Evolutionary conservation across 345 rosid species (phyloP), one percentile per base, ranked within the genome.

Genomic region (Eucalyptus leucophloia): DNA sequence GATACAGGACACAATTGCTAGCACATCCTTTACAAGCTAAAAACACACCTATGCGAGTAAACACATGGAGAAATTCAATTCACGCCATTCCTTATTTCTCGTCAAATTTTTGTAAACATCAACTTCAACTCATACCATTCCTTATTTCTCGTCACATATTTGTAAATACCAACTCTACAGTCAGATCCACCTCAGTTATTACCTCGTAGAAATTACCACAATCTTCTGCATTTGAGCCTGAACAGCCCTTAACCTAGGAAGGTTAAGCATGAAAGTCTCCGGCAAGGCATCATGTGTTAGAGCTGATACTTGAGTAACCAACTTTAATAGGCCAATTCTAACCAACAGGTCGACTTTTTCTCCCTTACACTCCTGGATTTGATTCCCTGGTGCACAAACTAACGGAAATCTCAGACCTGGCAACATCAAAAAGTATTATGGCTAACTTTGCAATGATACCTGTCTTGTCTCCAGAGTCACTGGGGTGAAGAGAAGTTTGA

Each of bases 191-290:
- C 15, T 49, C 18, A 32, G 7, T 32, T 54, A 91, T 85, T 89
- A 93, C 99, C 99, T 96, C 65, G 96, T 95, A 51, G 97, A 91
- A 87, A 94, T 92, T 72, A 96, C 98, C 86, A 95, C 89, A 9
- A 96, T 94, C 93, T 97, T 98, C 93, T 98, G 99, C 87, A 96
- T 93, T 87, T 96, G 94, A 91, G 94, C 94, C 92, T 98, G 99
- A 67, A 93, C 93, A 91, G 91, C 92, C 91, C 98, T 95, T 93
- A 96, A 53, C 90, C 99, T 96, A 40, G 93, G 67, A 88, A 95
- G 92, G 89, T 96, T 98, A 72, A 97, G 97, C 86, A 87, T 87
- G 47, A 96, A 93, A 62, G 98, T 97, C 92, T 98, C 99, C 0
- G 99, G 99, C 80, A 96, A 82, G 45, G 90, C 58, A 86, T 94